Base-by-base conservation (phyloP, 257 asterid genomes). In the Cordia subcordata region DNA sequence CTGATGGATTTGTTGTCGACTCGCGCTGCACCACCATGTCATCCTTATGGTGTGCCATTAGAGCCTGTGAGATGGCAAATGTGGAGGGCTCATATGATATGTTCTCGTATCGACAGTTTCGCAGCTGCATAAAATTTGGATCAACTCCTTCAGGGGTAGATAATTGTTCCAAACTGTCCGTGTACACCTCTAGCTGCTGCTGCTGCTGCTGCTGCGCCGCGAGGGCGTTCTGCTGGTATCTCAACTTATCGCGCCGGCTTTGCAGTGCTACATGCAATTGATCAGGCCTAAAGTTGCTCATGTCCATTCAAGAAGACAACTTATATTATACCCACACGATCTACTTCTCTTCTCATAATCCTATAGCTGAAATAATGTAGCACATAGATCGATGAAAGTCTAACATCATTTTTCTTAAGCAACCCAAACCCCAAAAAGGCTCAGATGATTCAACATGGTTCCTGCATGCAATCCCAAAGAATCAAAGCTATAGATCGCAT, bases 221-320 rank as follows among this genome's bases (percentile, higher is more conserved):
- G 35, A 27, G 3, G 3, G 35, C 35, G 6, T 27, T 27, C 15
- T 42, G 47, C 12, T 14, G 14, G 53, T 74, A 38, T 53, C 95
- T 61, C 15, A 85, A 37, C 64, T 79, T 83, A 37, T 88, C 90
- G 8, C 96, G 77, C 18, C 94, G 85, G 75, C 87, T 85, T 72
- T 81, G 85, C 50, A 85, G 94, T 4, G 94, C 94, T 11, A 82
- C 86, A 70, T 85, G 96, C 67, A 77, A 60, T 11, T 27, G 35
- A 42, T 82, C 89, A 3, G 83, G 69, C 49, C 80, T 56, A n/a
- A 70, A 74, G n/a, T 71, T 69, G 57, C 77, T 78, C 71, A 68
- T 85, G 33, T 53, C 11, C 22, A 16, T 50, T 2, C 53, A 49
- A 15, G 3, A 49, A 15, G 20, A 14, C 20, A 47, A n/a, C 53